A percentile compares a stretch with the other conserved stretches of the same genome.
Conservation (phyloP, 495 filamentous ascomycete genomes). For the Aspergillus kassunensis region DNA sequence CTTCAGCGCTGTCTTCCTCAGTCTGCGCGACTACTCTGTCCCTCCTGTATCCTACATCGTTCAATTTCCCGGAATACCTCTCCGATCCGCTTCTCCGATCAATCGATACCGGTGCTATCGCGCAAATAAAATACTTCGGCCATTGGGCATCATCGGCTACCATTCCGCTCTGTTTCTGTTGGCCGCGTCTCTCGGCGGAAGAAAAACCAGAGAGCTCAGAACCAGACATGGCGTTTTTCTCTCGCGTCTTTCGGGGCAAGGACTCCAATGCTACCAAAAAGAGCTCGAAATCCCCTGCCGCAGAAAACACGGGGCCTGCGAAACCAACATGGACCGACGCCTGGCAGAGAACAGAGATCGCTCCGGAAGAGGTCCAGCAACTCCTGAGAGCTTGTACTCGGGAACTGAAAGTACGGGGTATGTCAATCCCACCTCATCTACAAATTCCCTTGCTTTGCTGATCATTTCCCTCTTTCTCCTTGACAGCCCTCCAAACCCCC, state of each 20-base stretch:
- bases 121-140: neutral
- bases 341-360: conserved; percentile 80
- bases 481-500: conserved; percentile 76
- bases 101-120: neutral
- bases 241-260: conserved; percentile 66
- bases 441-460: conserved; percentile 30
- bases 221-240: conserved; percentile 59
- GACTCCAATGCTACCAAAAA: conserved; percentile 60
- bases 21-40: conserved; percentile 3
- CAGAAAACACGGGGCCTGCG: conserved; percentile 42
- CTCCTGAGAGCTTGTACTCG: conserved; percentile 77
- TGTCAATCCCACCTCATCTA: conserved; percentile 22
- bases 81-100: neutral
- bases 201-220: conserved; percentile 11
- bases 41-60: neutral
- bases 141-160: conserved; percentile 9
- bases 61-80: neutral
- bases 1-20: conserved; percentile 9
- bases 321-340: conserved; percentile 87
- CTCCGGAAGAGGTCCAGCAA: conserved; percentile 87
- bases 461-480: conserved; percentile 25
- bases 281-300: conserved; percentile 48
- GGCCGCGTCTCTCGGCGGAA: conserved; percentile 18
- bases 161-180: conserved; percentile 8
- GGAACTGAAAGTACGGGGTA: conserved; percentile 94